Conservation (phyloP, 257 asterid species). For the Apocynum venetum region DNA sequence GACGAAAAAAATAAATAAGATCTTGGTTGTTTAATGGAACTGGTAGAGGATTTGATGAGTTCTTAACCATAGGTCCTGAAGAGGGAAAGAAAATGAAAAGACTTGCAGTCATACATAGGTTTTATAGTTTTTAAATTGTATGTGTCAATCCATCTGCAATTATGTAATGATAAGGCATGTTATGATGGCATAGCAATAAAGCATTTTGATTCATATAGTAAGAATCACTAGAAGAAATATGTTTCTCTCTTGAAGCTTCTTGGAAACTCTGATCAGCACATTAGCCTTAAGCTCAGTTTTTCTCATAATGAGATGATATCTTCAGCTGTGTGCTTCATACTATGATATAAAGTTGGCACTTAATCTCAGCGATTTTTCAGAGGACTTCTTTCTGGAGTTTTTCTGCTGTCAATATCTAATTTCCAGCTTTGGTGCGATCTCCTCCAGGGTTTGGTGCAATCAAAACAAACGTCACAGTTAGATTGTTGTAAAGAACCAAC, state of each 20-base stretch:
- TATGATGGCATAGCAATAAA: background rate
- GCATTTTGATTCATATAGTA: background rate
- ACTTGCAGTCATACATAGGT: background rate
- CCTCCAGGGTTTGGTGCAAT: conserved; percentile 76
- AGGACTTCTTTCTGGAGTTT: background rate
- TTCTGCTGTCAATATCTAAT: background rate
- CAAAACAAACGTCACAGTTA: conserved; percentile 42
- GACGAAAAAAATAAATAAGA: background rate
- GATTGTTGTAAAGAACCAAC: conserved; percentile 37
- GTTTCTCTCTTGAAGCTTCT: no score
- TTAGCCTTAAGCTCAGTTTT: no score
- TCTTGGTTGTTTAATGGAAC: background rate
- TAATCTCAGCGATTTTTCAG: background rate
- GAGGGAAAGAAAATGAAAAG: background rate
- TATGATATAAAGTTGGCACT: background rate
- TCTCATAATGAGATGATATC: no score
- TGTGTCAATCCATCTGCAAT: no score
- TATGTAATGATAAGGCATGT: no score
- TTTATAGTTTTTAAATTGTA: background rate
- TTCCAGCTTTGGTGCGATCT: conserved; percentile 15
- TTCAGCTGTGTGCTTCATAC: background rate
- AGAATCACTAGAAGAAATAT: background rate
- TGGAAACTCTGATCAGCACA: no score
- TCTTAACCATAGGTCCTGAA: background rate
- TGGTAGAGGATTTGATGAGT: background rate